Percentiles rank a stretch among this genome's conserved stretches.
Evolutionary conservation across 192 early-diverging fungal species (phyloP).

Genomic region (Linnemannia hyalina): DNA sequence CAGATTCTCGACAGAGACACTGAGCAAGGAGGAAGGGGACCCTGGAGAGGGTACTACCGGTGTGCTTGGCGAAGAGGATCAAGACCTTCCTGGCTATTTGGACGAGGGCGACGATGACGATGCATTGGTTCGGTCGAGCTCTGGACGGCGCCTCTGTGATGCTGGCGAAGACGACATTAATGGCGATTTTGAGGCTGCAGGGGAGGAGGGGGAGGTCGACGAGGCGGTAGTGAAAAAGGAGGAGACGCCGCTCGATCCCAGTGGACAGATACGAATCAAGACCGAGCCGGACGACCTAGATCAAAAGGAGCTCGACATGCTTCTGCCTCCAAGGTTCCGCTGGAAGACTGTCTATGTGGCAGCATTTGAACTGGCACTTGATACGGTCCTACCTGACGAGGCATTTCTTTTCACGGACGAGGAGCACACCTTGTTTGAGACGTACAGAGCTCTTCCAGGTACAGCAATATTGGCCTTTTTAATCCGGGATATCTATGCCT

Average conservation of each 20-base stretch:
- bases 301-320: neutral
- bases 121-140: neutral
- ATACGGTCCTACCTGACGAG: slow-evolving; percentile 59
- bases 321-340: slow-evolving; percentile 17
- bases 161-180: slow-evolving; percentile 20
- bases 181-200: neutral
- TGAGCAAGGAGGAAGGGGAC: neutral
- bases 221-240: neutral
- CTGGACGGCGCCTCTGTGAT: neutral
- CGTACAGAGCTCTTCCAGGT: slow-evolving; percentile 46
- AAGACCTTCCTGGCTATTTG: neutral
- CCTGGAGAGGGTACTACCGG: neutral
- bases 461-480: neutral
- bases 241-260: neutral
- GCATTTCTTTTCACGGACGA: slow-evolving; percentile 57
- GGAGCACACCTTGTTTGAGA: slow-evolving; percentile 52
- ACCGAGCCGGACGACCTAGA: slow-evolving; percentile 4
- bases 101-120: neutral
- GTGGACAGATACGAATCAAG: slow-evolving; percentile 13
- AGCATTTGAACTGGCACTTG: slow-evolving; percentile 53
- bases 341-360: slow-evolving; percentile 62
- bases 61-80: neutral
- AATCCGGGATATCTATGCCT: neutral
- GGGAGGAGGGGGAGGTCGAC: neutral
- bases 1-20: neutral